These are phyloP conservation scores for Ceratobasidium sp. DNA, from an alignment of 1,284 basidiomycete species.

Conservation along the genomic window DNA sequence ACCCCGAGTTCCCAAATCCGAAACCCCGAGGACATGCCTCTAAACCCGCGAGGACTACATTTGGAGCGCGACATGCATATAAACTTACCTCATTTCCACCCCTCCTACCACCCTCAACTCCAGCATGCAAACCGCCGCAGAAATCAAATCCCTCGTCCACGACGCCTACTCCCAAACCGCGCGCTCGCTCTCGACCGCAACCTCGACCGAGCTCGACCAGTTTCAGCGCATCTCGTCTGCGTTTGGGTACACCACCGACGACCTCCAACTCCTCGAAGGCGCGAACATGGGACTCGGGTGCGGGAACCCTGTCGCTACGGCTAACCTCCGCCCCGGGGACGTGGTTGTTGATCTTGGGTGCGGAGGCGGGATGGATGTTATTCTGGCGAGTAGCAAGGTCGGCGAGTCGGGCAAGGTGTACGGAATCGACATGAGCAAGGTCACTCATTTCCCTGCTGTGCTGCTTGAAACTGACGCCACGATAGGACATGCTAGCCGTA, in stretches of 20 bases:
- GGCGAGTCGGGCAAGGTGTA: conserved; percentile 58
- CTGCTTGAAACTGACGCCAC: not conserved
- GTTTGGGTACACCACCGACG: conserved; percentile 56
- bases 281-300: conserved; percentile 59
- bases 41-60: too few relatives aligned
- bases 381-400: conserved; percentile 58
- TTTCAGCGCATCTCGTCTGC: conserved; percentile 50
- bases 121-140: not conserved
- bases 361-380: conserved; percentile 61
- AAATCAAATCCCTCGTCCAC: conserved; percentile 9
- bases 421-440: conserved; percentile 59
- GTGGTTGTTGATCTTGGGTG: conserved; percentile 61
- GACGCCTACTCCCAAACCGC: conserved; percentile 4
- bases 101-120: too few relatives aligned
- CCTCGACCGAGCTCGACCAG: not conserved
- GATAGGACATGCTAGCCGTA: conserved; percentile 58
- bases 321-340: conserved; percentile 57
- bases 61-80: too few relatives aligned
- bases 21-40: too few relatives aligned
- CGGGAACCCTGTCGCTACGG: conserved; percentile 57
- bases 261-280: conserved; percentile 54
- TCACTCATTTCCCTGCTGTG: conserved; percentile 43
- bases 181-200: not conserved
- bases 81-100: too few relatives aligned
- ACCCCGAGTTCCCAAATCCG: too few relatives aligned